These are phyloP conservation scores for Hypsizygus marmoreus DNA, from an alignment of 768 basidiomycete genomes.

Conservation along the genomic window DNA sequence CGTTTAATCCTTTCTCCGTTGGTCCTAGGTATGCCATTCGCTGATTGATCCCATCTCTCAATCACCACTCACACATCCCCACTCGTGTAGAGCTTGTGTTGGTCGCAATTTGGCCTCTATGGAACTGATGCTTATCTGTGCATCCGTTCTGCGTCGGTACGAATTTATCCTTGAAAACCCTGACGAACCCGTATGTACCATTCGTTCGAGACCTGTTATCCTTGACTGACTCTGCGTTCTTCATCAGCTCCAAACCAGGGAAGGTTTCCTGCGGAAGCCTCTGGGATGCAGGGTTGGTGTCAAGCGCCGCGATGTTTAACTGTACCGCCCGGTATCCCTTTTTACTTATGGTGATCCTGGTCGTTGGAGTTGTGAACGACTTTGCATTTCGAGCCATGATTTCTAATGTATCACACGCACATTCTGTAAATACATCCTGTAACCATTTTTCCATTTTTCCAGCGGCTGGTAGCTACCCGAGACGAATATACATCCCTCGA, in stretches of 20 bases:
- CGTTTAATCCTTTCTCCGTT: conserved; percentile 85
- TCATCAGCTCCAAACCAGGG: conserved; percentile 65
- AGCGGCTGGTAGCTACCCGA: no score
- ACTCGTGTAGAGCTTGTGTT: conserved; percentile 66
- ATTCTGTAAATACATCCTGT: no score
- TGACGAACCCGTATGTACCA: conserved; percentile 50
- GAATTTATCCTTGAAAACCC: conserved; percentile 69
- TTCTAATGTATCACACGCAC: no score
- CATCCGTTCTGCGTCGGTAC: conserved; percentile 78
- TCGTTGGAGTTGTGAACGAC: no score
- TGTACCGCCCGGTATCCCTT: no score
- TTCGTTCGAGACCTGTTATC: no score
- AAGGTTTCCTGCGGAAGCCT: conserved; percentile 90
- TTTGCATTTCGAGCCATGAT: no score
- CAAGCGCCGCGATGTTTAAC: conserved; percentile 52
- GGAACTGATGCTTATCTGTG: conserved; percentile 78
- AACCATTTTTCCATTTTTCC: no score
- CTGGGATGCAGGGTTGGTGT: conserved; percentile 72
- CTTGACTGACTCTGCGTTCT: neutral
- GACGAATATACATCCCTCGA: no score
- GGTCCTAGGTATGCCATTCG: conserved; percentile 64
- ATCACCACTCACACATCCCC: no score
- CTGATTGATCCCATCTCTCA: conserved; percentile 3
- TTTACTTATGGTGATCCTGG: no score
- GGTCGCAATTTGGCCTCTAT: conserved; percentile 81